Percentiles rank a stretch among this genome's conserved stretches.
Conservation (phyloP, 2,329 filamentous ascomycete genomes). For the Metarhizium album region DNA sequence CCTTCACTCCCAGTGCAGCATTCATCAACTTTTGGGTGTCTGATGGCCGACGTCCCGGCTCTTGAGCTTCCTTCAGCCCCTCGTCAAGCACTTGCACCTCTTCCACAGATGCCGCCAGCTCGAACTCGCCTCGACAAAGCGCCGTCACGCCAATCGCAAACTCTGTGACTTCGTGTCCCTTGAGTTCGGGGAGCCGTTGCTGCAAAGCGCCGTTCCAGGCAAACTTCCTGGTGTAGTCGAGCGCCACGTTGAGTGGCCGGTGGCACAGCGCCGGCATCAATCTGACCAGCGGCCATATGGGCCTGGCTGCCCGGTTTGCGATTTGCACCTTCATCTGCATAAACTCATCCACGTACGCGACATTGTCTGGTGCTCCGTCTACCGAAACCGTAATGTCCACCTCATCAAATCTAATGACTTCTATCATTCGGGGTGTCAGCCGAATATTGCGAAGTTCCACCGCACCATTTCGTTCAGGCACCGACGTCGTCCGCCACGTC, state of each 20-base stretch:
- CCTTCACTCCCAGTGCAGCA: slow-evolving; percentile 44
- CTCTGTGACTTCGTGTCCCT: slow-evolving; percentile 46
- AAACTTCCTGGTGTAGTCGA: slow-evolving; percentile 74
- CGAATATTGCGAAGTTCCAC: slow-evolving; percentile 70
- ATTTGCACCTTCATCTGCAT: slow-evolving; percentile 59
- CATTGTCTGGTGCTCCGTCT: slow-evolving; percentile 11
- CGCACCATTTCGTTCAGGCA: slow-evolving; percentile 46
- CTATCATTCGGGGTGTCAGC: slow-evolving; percentile 68
- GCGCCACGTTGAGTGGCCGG: slow-evolving; percentile 57
- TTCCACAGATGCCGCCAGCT: slow-evolving; percentile 70
- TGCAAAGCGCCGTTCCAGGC: slow-evolving; percentile 81
- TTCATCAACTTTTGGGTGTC: slow-evolving; percentile 49
- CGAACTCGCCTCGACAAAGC: slow-evolving; percentile 72
- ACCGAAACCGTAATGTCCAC: slow-evolving; percentile 49
- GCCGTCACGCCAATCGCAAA: slow-evolving; percentile 61
- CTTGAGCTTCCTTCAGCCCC: slow-evolving; percentile 14
- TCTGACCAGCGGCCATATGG: slow-evolving; percentile 62
- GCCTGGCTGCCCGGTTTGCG: slow-evolving; percentile 58
- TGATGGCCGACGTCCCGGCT: slow-evolving; percentile 28
- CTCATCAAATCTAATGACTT: slow-evolving; percentile 72
- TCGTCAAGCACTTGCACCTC: slow-evolving; percentile 52
- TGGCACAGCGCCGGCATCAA: slow-evolving; percentile 68
- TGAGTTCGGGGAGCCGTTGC: slow-evolving; percentile 54
- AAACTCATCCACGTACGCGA: slow-evolving; percentile 41
- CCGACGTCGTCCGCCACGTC: slow-evolving; percentile 53